Conservation (phyloP, 306 rosid genomes). For the Acacia crassicarpa region DNA sequence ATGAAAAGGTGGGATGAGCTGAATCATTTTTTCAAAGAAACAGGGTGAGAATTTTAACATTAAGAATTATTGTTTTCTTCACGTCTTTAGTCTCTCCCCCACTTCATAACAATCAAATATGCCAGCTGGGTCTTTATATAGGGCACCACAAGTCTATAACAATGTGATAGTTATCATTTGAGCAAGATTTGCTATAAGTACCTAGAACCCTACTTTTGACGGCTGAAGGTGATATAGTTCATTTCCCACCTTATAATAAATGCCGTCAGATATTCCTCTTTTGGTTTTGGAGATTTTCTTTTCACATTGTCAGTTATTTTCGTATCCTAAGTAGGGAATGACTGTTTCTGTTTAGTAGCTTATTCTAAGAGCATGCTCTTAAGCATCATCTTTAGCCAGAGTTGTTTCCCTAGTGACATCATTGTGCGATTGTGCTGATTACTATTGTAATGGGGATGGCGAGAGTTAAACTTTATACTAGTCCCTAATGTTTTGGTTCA, state of each 20-base stretch:
- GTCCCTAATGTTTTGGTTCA: background rate
- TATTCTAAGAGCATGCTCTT: background rate
- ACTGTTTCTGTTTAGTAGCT: conserved; percentile 5
- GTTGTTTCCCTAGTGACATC: background rate
- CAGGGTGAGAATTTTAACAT: conserved; percentile 63
- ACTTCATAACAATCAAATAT: conserved; percentile 1
- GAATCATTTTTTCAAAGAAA: conserved; percentile 68
- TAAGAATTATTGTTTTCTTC: conserved; percentile 23
- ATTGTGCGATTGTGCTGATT: background rate
- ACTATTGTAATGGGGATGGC: background rate
- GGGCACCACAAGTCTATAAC: background rate
- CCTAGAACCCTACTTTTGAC: background rate
- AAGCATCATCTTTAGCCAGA: background rate
- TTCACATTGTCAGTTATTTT: conserved; percentile 1
- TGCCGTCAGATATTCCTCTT: background rate
- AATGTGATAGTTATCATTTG: conserved; percentile 22
- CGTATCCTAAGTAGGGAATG: conserved; percentile 9
- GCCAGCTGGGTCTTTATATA: background rate
- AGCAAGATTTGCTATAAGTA: conserved; percentile 7
- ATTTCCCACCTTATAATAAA: background rate
- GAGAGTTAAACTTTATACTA: background rate
- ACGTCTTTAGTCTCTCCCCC: background rate
- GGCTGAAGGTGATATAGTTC: conserved; percentile 2
- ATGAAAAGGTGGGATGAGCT: conserved; percentile 95
- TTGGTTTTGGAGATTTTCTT: background rate